Conservation (phyloP, 2,329 filamentous ascomycete genomes). For the Cercospora sojina region DNA sequence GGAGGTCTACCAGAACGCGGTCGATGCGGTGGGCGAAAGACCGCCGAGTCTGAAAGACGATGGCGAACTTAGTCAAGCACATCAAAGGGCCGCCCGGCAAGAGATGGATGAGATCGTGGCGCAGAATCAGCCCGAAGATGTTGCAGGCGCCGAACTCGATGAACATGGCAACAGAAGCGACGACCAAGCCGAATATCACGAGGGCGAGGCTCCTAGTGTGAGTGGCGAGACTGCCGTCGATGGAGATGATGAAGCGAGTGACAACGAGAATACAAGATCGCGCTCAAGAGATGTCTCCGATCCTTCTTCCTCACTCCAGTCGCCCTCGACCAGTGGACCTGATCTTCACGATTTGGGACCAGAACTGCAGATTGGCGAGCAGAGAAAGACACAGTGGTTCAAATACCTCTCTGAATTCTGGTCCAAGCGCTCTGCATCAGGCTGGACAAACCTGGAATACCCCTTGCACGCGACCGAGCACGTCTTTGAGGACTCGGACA, state of each 20-base stretch:
- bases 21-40: slow-evolving; percentile 69
- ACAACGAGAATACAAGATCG: slow-evolving; percentile 73
- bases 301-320: slow-evolving; percentile 40
- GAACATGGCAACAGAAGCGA: slow-evolving; percentile 13
- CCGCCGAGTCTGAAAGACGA: slow-evolving; percentile 15
- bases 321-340: slow-evolving; percentile 56
- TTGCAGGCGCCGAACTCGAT: slow-evolving; percentile 14
- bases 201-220: background rate
- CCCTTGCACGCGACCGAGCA: slow-evolving; percentile 80
- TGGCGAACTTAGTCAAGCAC: slow-evolving; percentile 14
- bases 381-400: slow-evolving; percentile 90
- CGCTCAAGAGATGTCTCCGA: slow-evolving; percentile 52
- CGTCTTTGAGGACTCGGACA: slow-evolving; percentile 94
- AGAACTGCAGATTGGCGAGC: slow-evolving; percentile 78
- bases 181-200: slow-evolving; percentile 1
- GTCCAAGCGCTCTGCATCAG: slow-evolving; percentile 94
- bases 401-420: slow-evolving; percentile 97
- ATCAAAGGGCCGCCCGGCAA: slow-evolving; percentile 10
- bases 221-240: slow-evolving; percentile 31
- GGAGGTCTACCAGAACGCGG: slow-evolving; percentile 90
- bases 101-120: slow-evolving; percentile 23
- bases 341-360: slow-evolving; percentile 55
- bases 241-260: slow-evolving; percentile 61
- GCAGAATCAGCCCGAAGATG: slow-evolving; percentile 25
- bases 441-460: slow-evolving; percentile 90